Percentiles rank a stretch among this genome's conserved stretches.
Evolutionary conservation across 208 protist genomes (phyloP).

Genomic region (Leishmania lainsoni): DNA sequence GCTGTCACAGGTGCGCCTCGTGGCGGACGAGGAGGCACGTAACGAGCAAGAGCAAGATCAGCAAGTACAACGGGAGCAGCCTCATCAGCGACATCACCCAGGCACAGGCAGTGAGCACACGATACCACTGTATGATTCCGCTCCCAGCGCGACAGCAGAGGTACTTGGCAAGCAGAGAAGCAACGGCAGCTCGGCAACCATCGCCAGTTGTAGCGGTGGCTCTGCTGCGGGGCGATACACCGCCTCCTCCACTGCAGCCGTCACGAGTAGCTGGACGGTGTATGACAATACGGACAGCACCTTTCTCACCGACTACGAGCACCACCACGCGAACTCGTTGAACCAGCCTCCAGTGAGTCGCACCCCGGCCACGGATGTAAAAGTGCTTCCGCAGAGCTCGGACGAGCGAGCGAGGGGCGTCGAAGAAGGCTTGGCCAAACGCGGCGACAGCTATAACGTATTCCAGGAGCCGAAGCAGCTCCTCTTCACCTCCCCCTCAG

Average conservation of each 20-base stretch:
- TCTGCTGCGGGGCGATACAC: slow-evolving; percentile 19
- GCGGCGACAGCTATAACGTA: background rate
- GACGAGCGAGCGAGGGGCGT: no score
- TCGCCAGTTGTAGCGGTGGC: background rate
- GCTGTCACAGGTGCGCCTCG: slow-evolving; percentile 31
- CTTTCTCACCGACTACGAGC: background rate
- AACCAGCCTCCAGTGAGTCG: slow-evolving; percentile 3
- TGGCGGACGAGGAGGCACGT: slow-evolving; percentile 21
- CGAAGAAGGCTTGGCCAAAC: background rate
- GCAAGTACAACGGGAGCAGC: slow-evolving; percentile 4
- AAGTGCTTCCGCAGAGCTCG: slow-evolving; percentile 4
- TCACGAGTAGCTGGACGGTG: slow-evolving; percentile 23
- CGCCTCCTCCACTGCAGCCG: slow-evolving; percentile 26
- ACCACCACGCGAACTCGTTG: background rate
- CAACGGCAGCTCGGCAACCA: slow-evolving; percentile 2
- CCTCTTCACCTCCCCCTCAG: slow-evolving; percentile 16
- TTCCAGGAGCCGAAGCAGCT: slow-evolving; percentile 16
- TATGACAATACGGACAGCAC: slow-evolving; percentile 13
- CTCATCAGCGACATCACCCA: background rate
- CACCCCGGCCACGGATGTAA: slow-evolving; percentile 23
- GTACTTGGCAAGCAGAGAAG: background rate
- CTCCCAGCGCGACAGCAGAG: background rate
- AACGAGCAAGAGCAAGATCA: slow-evolving; percentile 8
- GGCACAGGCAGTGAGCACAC: background rate
- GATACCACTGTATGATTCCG: background rate